These are phyloP conservation scores for Clarireedia monteithiana DNA, from an alignment of 2,329 filamentous ascomycete species.

Conservation along the genomic window DNA sequence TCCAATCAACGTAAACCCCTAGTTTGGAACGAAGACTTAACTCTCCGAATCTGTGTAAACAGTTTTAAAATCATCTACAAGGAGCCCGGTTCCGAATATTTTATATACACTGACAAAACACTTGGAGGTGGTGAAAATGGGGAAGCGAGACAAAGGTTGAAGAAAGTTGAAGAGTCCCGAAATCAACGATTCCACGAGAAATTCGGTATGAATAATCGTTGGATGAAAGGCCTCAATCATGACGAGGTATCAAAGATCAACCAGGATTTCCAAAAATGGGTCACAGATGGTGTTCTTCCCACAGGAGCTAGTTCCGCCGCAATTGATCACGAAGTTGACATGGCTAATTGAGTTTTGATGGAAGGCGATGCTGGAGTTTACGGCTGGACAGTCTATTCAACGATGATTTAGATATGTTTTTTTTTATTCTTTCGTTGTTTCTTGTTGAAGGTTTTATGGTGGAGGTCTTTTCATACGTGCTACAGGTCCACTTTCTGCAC, in stretches of 20 bases:
- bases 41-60: conserved; percentile 67
- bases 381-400: not conserved
- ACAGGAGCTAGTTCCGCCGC: conserved; percentile 1
- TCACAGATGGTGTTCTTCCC: conserved; percentile 28
- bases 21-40: conserved; percentile 58
- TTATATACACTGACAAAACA: conserved; percentile 44
- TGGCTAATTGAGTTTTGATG: not conserved
- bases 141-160: conserved; percentile 25
- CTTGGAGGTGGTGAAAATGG: conserved; percentile 32
- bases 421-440: not conserved
- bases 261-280: conserved; percentile 39
- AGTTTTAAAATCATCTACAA: conserved; percentile 75
- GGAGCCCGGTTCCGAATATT: conserved; percentile 62
- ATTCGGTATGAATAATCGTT: conserved; percentile 43
- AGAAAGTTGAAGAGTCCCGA: conserved; percentile 30
- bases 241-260: conserved; percentile 41
- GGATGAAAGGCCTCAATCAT: conserved; percentile 41
- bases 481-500: not conserved
- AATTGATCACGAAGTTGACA: conserved; percentile 7
- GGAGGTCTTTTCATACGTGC: not conserved
- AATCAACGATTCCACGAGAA: conserved; percentile 42
- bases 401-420: not conserved
- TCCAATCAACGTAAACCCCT: conserved; percentile 50
- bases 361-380: not conserved
- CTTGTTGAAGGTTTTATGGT: not conserved